Percentiles rank a stretch among this genome's conserved stretches.
Evolutionary conservation across 352 stramenopile genomes (phyloP).

Genomic region (Phytopythium litorale): DNA sequence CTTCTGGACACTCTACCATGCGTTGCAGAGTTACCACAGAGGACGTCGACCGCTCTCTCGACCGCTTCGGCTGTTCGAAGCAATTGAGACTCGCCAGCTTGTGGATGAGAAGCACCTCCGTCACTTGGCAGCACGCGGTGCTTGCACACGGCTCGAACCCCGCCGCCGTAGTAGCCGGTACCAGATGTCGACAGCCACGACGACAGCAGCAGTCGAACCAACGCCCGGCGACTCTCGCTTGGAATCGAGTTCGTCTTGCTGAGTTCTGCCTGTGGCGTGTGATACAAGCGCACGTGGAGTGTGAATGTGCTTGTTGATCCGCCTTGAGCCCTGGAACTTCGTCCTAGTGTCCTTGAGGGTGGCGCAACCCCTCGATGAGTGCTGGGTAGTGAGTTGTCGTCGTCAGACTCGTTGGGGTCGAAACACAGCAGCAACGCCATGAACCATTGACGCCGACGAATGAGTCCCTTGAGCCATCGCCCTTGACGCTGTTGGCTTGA

Average conservation of each 20-base stretch:
- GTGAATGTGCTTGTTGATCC: background rate
- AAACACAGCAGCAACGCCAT: slow-evolving; percentile 2
- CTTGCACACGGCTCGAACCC: slow-evolving; percentile 16
- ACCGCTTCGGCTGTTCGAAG: slow-evolving; percentile 16
- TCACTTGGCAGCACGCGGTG: background rate
- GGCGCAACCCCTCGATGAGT: background rate
- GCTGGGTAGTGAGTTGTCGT: background rate
- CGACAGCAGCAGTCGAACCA: slow-evolving; percentile 2
- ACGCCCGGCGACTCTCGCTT: background rate
- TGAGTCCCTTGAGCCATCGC: background rate
- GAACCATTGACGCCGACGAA: background rate
- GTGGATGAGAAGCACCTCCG: background rate
- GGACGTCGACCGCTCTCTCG: slow-evolving; percentile 6
- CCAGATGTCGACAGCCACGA: slow-evolving; percentile 2
- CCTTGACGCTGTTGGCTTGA: background rate
- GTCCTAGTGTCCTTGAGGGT: background rate
- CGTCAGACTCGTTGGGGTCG: slow-evolving; percentile 2
- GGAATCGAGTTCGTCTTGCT: background rate
- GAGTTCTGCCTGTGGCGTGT: background rate
- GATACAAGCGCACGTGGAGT: slow-evolving; percentile 5
- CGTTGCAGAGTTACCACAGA: slow-evolving; percentile 6
- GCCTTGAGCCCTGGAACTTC: background rate
- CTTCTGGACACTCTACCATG: background rate
- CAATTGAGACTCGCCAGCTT: slow-evolving; percentile 2
- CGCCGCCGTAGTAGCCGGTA: background rate